Evolutionary conservation across 2,329 filamentous ascomycete genomes (phyloP).

Genomic region (Aphanoascus verrucosus): DNA sequence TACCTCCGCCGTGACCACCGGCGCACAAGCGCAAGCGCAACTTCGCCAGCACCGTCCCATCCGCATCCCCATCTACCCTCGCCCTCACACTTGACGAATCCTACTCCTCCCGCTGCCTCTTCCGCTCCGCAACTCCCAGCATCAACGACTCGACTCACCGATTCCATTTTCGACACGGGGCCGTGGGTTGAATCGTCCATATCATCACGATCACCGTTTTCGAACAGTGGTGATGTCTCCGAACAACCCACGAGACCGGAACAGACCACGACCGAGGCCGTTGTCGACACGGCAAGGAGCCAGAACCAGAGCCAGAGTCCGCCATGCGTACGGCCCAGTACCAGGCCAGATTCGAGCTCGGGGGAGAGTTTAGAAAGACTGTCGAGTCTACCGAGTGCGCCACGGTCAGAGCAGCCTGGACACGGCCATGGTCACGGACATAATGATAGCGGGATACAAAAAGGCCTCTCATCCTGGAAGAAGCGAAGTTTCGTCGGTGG

Average conservation of each 20-base stretch:
- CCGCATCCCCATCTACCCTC: too few species aligned
- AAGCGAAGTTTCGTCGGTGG: constrained; percentile 27
- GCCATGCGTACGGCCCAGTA: neutral
- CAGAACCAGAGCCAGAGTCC: neutral
- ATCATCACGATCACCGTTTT: too few species aligned
- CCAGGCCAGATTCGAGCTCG: constrained; percentile 7
- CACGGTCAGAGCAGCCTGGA: constrained; percentile 5
- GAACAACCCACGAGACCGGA: too few species aligned
- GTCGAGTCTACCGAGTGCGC: neutral
- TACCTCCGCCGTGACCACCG: constrained; percentile 18
- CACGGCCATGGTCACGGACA: too few species aligned
- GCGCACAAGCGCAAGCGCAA: constrained; percentile 13
- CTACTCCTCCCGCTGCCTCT: too few species aligned
- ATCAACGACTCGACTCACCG: constrained; percentile 22
- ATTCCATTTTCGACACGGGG: constrained; percentile 22
- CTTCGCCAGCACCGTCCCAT: constrained; percentile 4
- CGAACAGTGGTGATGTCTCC: too few species aligned
- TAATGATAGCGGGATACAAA: constrained; percentile 15
- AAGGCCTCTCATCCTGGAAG: constrained; percentile 27
- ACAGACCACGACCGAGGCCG: neutral
- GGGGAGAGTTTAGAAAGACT: constrained; percentile 1
- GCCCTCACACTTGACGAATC: too few species aligned
- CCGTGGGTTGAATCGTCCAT: constrained; percentile 13
- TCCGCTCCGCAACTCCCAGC: constrained; percentile 28
- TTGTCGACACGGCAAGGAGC: neutral